Percentiles rank a stretch among this genome's conserved stretches.
Evolutionary conservation across 495 filamentous ascomycete species (phyloP).

Genomic region (Penicillium riverlandense): DNA sequence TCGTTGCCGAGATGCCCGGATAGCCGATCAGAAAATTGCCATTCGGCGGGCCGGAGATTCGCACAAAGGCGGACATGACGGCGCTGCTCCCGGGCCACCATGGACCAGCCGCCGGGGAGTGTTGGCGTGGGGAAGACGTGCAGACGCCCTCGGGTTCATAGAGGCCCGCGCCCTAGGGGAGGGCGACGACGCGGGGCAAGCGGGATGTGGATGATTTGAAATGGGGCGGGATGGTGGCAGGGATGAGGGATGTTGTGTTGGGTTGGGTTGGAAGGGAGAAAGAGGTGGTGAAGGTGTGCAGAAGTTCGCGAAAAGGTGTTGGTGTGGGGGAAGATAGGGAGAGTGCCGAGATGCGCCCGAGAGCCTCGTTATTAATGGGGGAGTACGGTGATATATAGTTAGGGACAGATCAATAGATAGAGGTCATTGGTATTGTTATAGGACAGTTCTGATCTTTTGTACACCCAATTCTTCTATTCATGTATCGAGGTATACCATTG

Average conservation of each 20-base stretch:
- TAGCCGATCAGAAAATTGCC: conserved; percentile 95
- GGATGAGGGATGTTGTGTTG: neutral
- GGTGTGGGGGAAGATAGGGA: conserved; percentile 9
- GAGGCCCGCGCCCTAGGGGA: conserved; percentile 6
- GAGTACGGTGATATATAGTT: neutral
- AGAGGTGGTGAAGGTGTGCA: neutral
- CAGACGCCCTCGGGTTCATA: conserved; percentile 18
- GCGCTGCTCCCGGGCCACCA: conserved; percentile 36
- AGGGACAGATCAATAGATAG: too few species aligned
- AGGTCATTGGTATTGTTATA: too few species aligned
- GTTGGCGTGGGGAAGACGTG: conserved; percentile 25
- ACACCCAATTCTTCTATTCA: too few species aligned
- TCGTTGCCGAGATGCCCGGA: conserved; percentile 93
- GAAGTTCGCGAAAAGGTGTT: conserved; percentile 8
- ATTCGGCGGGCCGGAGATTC: conserved; percentile 95
- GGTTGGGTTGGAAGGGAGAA: too few species aligned
- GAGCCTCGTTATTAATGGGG: neutral
- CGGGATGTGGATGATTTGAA: neutral
- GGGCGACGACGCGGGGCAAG: neutral
- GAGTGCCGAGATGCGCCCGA: neutral
- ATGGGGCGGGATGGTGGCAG: neutral
- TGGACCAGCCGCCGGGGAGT: conserved; percentile 28
- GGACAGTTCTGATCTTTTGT: too few species aligned
- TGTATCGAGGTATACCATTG: too few species aligned
- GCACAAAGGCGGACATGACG: conserved; percentile 83